A percentile compares a stretch with the other conserved stretches of the same genome.
These are phyloP conservation scores for Tricholoma saponaceum DNA, from an alignment of 768 basidiomycete species.

Conservation along the genomic window DNA sequence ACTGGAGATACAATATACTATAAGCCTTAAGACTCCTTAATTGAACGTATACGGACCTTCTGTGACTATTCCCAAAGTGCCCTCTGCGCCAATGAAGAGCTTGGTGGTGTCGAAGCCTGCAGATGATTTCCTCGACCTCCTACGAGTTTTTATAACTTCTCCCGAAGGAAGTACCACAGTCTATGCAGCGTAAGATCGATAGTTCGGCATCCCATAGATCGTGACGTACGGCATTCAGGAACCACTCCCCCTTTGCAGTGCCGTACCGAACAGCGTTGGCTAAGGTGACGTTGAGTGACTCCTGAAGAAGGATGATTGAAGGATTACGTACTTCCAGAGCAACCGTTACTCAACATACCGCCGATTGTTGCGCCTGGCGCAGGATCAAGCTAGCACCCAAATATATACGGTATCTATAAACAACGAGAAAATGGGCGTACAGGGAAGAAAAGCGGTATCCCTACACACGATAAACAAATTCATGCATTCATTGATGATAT, in stretches of 20 bases:
- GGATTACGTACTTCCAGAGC: conserved; percentile 63
- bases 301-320: not conserved
- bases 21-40: not conserved
- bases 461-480: conserved; percentile 23
- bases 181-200: conserved; percentile 27
- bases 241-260: conserved; percentile 89
- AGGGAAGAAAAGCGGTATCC: conserved; percentile 81
- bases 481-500: not conserved
- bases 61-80: conserved; percentile 83
- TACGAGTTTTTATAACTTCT: conserved; percentile 86
- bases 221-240: conserved; percentile 53
- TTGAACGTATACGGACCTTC: conserved; percentile 46
- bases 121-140: conserved; percentile 75
- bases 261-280: conserved; percentile 85
- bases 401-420: not conserved
- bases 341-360: conserved; percentile 85
- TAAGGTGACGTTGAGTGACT: conserved; percentile 10
- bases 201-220: not conserved
- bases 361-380: conserved; percentile 80
- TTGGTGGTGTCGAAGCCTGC: conserved; percentile 87
- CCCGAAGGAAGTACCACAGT: conserved; percentile 89
- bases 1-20: conserved; percentile 35
- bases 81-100: conserved; percentile 78
- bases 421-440: conserved; percentile 27
- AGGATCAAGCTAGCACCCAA: conserved; percentile 60